phyloP scores from a whole-genome alignment of 345 rosid genomes.

The Euphorbia peplus region DNA sequence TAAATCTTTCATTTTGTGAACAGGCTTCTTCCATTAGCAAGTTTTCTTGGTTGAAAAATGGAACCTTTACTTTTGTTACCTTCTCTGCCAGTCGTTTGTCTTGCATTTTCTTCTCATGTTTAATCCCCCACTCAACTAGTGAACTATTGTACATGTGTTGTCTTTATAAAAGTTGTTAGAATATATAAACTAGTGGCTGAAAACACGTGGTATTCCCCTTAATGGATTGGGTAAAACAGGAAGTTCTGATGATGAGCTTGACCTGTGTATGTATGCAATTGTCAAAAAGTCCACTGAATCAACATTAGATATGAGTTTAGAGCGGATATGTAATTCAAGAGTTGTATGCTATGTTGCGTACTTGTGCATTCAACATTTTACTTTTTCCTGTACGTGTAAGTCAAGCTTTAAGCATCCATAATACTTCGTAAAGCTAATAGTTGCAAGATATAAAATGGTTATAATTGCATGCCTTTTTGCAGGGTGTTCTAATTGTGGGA shows the following conservation, averaged over 20 bases:
- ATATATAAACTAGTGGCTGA: background rate
- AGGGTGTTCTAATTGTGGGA: constrained; percentile 98
- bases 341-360: background rate
- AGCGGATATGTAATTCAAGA: constrained; percentile 30
- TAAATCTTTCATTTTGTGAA: background rate
- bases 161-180: background rate
- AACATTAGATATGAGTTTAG: background rate
- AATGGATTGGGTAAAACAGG: background rate
- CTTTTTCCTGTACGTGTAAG: constrained; percentile 10
- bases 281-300: background rate
- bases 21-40: background rate
- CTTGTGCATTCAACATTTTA: background rate
- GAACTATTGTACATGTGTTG: background rate
- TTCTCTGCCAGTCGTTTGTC: background rate
- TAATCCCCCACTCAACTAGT: background rate
- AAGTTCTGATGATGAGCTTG: background rate
- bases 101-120: background rate
- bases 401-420: background rate
- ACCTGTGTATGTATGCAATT: background rate
- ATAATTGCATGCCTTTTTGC: constrained; percentile 27
- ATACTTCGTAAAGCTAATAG: background rate
- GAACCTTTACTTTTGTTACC: background rate
- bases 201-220: constrained; percentile 28
- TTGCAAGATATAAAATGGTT: background rate
- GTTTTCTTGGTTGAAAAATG: background rate